Base-by-base conservation (phyloP, 2,329 filamentous ascomycete species). In the Epichloe gansuensis region DNA sequence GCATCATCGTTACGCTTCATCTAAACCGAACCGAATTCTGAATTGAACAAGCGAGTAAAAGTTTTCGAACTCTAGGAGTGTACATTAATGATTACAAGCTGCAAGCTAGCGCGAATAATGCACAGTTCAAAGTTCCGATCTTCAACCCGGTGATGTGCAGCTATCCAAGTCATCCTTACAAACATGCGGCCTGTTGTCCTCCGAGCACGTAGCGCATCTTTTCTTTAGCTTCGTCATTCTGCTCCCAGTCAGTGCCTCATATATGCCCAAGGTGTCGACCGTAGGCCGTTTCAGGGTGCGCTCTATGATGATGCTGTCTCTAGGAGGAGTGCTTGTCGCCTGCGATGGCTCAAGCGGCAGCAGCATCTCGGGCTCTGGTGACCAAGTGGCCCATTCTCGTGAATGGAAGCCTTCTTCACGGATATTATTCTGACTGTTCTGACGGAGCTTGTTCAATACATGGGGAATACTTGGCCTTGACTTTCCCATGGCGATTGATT, bases 151-250 rank as follows among this genome's bases (percentile, higher is more conserved):
- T n/a, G 17, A 43, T 44, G 34, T 25, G 23, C 44, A 17, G 23
- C 51, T 44, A 12, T 59, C 58, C 51, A 59, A 44, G 50, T 65
- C 61, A 50, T 67, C 57, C 41, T 59, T 58, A 34, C 63, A 68
- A 6, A 61, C 48, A 45, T 68, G 65, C 15, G 65, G 65, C 38
- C 56, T 55, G 37, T 63, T 57, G 37, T 68, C 67, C 51, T 69
- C 67, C 5, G 65, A 68, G 46, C 67, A 68, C 8, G 57, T 59
- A 13, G 52, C 49, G 9, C 57, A 53, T 42, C 55, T 55, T n/a
- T 55, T 47, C 12, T 51, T 54, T 23, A 46, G 46, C 8, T 43
- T 44, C 0, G 52, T 44, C 15, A 55, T 51, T 31, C 55, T 60
- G 17, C 59, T 57, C 13, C 57, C 59, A 2, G 59, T 59, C 53